These are phyloP conservation scores for Aspergillus quadrilineatus DNA, from an alignment of 2,329 filamentous ascomycete genomes.

Conservation along the genomic window DNA sequence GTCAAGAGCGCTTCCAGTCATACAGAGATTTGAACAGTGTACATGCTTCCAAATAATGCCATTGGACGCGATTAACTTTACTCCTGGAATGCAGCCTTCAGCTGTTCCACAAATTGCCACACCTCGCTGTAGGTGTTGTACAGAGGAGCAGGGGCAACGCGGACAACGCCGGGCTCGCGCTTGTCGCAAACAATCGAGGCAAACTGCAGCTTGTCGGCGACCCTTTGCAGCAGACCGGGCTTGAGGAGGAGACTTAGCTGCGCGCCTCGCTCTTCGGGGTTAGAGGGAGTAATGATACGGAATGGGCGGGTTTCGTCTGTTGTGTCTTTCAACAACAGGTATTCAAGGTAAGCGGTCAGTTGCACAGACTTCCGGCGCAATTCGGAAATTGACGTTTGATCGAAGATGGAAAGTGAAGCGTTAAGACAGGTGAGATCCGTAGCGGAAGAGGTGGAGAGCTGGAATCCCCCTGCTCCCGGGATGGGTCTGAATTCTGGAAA, in stretches of 20 bases:
- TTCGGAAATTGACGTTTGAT: slow-evolving; percentile 64
- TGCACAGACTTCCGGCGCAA: slow-evolving; percentile 68
- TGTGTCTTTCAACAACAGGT: slow-evolving; percentile 53
- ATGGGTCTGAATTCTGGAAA: slow-evolving; percentile 67
- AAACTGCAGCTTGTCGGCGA: slow-evolving; percentile 64
- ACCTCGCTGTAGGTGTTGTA: slow-evolving; percentile 80
- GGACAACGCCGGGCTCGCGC: slow-evolving; percentile 77
- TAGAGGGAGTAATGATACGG: slow-evolving; percentile 65
- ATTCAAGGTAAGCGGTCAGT: slow-evolving; percentile 74
- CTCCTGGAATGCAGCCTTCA: slow-evolving; percentile 31
- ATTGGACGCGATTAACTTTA: not conserved
- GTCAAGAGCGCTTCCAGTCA: not conserved
- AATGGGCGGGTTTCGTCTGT: slow-evolving; percentile 47
- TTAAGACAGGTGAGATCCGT: slow-evolving; percentile 72
- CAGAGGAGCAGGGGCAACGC: slow-evolving; percentile 76
- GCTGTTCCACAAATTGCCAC: slow-evolving; percentile 51
- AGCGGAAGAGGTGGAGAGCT: slow-evolving; percentile 76
- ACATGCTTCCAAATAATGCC: not conserved
- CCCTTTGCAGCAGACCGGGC: slow-evolving; percentile 66
- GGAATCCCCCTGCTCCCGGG: slow-evolving; percentile 73
- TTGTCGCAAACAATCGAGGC: slow-evolving; percentile 76
- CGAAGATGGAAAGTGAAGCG: slow-evolving; percentile 71
- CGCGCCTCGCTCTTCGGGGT: slow-evolving; percentile 67
- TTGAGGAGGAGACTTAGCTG: slow-evolving; percentile 75
- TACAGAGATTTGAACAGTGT: not conserved